Evolutionary conservation across 345 rosid species (phyloP), one percentile per base, ranked within the genome.

Genomic region (Eucalyptus erythrocorys): DNA sequence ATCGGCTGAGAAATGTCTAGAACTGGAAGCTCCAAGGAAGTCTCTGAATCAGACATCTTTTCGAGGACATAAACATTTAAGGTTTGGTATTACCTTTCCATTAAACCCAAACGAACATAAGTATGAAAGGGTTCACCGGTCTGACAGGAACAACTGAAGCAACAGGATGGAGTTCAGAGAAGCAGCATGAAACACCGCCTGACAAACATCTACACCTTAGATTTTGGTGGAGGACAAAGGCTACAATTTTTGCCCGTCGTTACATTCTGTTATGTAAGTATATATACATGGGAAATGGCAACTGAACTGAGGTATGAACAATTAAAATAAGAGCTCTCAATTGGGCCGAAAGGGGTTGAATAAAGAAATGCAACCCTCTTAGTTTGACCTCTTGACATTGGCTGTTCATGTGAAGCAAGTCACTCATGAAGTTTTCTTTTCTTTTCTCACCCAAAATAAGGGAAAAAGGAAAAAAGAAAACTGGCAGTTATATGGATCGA

Each of bases 1-100:
- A 90, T 43, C 0, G 96, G 95, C 85, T 91, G 91, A 66, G 94
- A 94, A 32, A 97, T 90, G 91, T 97, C 98, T 87, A 96, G 88
- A 76, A 93, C 94, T 40, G 98, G 98, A 91, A 97, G 96, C 86
- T 93, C 89, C 45, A 93, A 48, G 89, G 93, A 90, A 82, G 89
- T 88, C 40, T 89, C 87, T 50, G 91, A 79, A 87, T 91, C 89
- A 66, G 94, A 90, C 96, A 95, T 90, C 30, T 32, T 87, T 84
- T 87, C 88, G 48, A 37, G 37, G 48, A 45, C 80, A 76, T 86
- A 27, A 87, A 89, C 68, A 84, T 50, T 50, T 43, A 49, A 87
- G 84, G 87, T 40, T 40, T 40, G 47, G 82, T 76, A 5, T 37
- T 76, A 40, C 82, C 82, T 76, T 76, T 76, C 30, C 82, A 6